These are phyloP conservation scores for Cutaneotrichosporon sp. DNA, from an alignment of 1,284 basidiomycete genomes.

Conservation along the genomic window DNA sequence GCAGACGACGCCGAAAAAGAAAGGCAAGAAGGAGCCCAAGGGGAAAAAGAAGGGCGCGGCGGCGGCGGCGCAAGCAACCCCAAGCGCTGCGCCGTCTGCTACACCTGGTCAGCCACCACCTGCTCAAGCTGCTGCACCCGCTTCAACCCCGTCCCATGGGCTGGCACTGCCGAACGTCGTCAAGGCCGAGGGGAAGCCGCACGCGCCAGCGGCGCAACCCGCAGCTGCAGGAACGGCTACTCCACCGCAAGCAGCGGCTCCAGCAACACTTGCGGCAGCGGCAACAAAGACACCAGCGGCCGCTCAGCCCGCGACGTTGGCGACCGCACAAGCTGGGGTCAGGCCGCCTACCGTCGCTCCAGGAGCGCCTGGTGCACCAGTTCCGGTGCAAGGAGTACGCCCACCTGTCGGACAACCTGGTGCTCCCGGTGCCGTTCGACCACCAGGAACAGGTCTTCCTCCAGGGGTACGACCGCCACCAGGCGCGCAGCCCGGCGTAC, in stretches of 20 bases:
- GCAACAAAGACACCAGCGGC: background rate
- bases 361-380: background rate
- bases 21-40: no score
- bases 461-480: background rate
- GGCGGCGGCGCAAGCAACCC: background rate
- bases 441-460: background rate
- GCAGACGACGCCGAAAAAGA: constrained; percentile 7
- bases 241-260: constrained; percentile 7
- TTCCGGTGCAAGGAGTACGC: background rate
- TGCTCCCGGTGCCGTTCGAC: constrained; percentile 4
- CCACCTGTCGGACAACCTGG: constrained; percentile 5
- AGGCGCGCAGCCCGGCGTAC: background rate
- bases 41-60: constrained; percentile 19
- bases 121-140: constrained; percentile 8
- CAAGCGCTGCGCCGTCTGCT: constrained; percentile 7
- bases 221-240: background rate
- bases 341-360: constrained; percentile 2
- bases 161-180: background rate
- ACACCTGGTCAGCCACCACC: constrained; percentile 5
- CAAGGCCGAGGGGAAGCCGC: constrained; percentile 4
- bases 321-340: background rate
- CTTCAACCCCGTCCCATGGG: background rate
- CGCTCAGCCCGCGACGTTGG: constrained; percentile 4
- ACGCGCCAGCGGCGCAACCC: background rate
- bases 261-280: constrained; percentile 3